Percentiles rank a stretch among this genome's conserved stretches.
Evolutionary conservation across 2,329 filamentous ascomycete genomes (phyloP).

Genomic region (Xylariaceae sp.): DNA sequence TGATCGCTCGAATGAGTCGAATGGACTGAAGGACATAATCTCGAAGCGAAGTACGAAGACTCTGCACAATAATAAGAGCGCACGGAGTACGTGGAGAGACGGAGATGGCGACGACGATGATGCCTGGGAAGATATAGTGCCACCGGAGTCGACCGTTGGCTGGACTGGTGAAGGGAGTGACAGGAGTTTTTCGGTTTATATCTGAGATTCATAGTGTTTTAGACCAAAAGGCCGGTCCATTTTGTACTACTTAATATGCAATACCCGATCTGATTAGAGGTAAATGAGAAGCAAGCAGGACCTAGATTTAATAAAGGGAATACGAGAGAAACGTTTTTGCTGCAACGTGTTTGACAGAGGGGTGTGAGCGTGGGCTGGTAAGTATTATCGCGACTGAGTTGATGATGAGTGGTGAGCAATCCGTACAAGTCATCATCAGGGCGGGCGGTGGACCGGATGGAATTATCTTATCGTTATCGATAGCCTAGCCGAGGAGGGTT

Average conservation of each 20-base stretch:
- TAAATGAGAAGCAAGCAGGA: not conserved
- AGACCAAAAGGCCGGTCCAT: not conserved
- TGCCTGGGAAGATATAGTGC: slow-evolving; percentile 30
- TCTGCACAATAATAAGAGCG: slow-evolving; percentile 22
- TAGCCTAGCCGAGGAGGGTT: not conserved
- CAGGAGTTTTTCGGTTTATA: slow-evolving; percentile 31
- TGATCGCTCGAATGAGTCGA: slow-evolving; percentile 18
- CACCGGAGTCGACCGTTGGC: slow-evolving; percentile 25
- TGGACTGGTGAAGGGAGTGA: slow-evolving; percentile 26
- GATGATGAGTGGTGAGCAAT: too few relatives aligned
- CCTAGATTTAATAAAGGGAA: not conserved
- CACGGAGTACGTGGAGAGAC: slow-evolving; percentile 19
- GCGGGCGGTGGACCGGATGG: not conserved
- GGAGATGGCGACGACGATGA: slow-evolving; percentile 26
- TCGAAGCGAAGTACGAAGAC: slow-evolving; percentile 24
- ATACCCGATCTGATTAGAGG: not conserved
- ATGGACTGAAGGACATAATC: slow-evolving; percentile 12
- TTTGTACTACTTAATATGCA: slow-evolving; percentile 6
- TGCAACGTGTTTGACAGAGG: too few relatives aligned
- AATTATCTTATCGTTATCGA: not conserved
- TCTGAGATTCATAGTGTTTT: slow-evolving; percentile 17
- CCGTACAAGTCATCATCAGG: too few relatives aligned
- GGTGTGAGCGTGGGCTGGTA: too few relatives aligned
- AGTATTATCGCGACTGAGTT: too few relatives aligned
- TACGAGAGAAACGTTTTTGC: too few relatives aligned